Evolutionary conservation across 2,329 filamentous ascomycete species (phyloP).

Genomic region (Paecilomyces variotii): DNA sequence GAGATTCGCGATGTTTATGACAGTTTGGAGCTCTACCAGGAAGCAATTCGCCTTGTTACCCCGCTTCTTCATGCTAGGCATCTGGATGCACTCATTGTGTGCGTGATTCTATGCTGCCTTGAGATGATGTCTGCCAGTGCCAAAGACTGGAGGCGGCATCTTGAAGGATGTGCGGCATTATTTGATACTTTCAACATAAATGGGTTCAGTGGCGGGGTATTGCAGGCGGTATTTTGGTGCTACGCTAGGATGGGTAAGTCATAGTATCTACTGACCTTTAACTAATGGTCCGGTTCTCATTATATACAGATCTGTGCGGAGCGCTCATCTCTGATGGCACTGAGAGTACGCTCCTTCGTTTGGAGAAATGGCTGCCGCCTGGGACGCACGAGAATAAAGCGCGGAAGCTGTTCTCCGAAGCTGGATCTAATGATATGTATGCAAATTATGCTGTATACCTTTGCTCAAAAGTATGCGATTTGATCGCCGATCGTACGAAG

Average conservation of each 20-base stretch:
- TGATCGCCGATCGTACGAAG: slow-evolving; percentile 43
- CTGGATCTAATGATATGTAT: slow-evolving; percentile 44
- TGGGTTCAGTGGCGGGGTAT: slow-evolving; percentile 43
- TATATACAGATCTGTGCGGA: slow-evolving; percentile 42
- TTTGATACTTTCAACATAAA: slow-evolving; percentile 45
- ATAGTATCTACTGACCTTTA: neutral
- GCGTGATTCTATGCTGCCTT: slow-evolving; percentile 47
- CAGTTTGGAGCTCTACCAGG: slow-evolving; percentile 47
- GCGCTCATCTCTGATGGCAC: slow-evolving; percentile 47
- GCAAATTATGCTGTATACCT: slow-evolving; percentile 55
- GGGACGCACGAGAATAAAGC: slow-evolving; percentile 30
- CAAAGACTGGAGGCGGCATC: slow-evolving; percentile 48
- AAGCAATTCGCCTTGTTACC: slow-evolving; percentile 43
- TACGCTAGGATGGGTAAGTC: slow-evolving; percentile 47
- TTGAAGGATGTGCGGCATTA: slow-evolving; percentile 49
- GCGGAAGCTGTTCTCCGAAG: slow-evolving; percentile 28
- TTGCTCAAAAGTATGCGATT: slow-evolving; percentile 44
- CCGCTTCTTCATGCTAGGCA: slow-evolving; percentile 42
- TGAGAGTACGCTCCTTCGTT: slow-evolving; percentile 42
- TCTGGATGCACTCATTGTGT: slow-evolving; percentile 45
- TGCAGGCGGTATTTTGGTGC: slow-evolving; percentile 52
- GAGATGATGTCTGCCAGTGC: slow-evolving; percentile 45
- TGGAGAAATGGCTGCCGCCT: slow-evolving; percentile 42
- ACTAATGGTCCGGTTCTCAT: slow-evolving; percentile 1
- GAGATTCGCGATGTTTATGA: slow-evolving; percentile 38